These are phyloP conservation scores for Eimeria praecox DNA, from an alignment of 169 alveolate species.

Conservation along the genomic window DNA sequence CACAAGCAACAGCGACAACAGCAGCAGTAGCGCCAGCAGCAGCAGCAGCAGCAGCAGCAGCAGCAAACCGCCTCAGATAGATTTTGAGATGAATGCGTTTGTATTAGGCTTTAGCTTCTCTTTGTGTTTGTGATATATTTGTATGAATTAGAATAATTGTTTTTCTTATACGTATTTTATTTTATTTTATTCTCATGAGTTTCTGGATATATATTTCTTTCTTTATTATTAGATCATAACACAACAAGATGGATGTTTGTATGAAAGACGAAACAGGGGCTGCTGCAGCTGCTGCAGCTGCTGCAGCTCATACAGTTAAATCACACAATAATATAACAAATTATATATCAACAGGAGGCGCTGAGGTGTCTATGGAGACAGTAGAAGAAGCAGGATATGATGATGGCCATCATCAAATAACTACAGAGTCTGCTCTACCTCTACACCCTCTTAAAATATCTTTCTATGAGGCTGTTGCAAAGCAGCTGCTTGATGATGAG, in stretches of 20 bases:
- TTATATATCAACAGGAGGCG: neutral
- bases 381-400: neutral
- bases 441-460: conserved; percentile 24
- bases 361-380: neutral
- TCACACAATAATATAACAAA: neutral
- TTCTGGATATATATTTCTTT: neutral
- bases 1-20: neutral
- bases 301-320: neutral
- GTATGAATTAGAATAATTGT: too few species aligned
- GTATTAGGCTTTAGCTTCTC: too few species aligned
- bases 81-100: too few species aligned
- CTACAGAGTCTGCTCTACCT: neutral
- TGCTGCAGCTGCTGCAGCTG: conserved; percentile 4
- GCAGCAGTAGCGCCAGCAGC: neutral
- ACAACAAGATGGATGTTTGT: conserved; percentile 16
- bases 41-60: conserved; percentile 30
- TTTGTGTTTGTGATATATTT: too few species aligned
- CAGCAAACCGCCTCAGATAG: neutral
- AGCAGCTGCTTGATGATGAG: conserved; percentile 55
- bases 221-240: too few species aligned
- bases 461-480: conserved; percentile 43
- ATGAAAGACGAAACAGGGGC: conserved; percentile 15
- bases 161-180: too few species aligned
- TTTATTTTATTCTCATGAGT: neutral
- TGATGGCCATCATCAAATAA: neutral